Evolutionary conservation across 2,329 filamentous ascomycete genomes (phyloP).

Genomic region (Sporothrix curviconia): DNA sequence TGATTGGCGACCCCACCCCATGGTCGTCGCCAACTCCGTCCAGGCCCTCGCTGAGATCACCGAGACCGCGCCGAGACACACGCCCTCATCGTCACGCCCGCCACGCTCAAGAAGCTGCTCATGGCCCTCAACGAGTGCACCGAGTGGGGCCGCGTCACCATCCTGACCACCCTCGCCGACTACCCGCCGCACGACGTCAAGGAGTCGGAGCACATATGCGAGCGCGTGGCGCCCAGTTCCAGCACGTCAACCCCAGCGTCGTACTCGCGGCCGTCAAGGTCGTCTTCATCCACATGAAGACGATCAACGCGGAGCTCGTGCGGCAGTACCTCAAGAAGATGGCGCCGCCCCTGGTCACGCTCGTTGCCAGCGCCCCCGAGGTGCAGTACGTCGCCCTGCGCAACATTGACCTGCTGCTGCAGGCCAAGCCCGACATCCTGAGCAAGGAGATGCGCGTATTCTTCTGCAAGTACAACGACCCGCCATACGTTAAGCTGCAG

Average conservation of each 20-base stretch:
- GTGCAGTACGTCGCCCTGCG: constrained; percentile 95
- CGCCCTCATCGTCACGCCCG: constrained; percentile 74
- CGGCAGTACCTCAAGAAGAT: constrained; percentile 95
- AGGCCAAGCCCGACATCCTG: constrained; percentile 92
- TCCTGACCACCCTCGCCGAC: constrained; percentile 80
- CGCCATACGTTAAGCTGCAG: constrained; percentile 92
- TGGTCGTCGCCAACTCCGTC: constrained; percentile 98
- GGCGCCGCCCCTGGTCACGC: constrained; percentile 90
- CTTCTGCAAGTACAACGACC: constrained; percentile 99
- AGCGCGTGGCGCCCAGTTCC: constrained; percentile 95
- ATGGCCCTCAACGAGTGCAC: constrained; percentile 97
- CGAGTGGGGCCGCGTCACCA: constrained; percentile 95
- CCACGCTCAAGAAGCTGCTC: constrained; percentile 86
- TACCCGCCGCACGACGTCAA: constrained; percentile 84
- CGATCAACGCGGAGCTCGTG: constrained; percentile 69
- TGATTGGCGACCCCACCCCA: constrained; percentile 95
- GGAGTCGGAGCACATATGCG: constrained; percentile 96
- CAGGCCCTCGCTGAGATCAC: constrained; percentile 86
- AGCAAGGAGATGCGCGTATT: constrained; percentile 97
- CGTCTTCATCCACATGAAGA: constrained; percentile 93
- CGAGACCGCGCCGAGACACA: constrained; percentile 82
- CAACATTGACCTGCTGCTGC: constrained; percentile 92
- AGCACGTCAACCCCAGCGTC: constrained; percentile 96
- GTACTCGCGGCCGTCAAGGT: constrained; percentile 96
- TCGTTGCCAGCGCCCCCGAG: constrained; percentile 91